Evolutionary conservation across 495 filamentous ascomycete species (phyloP).

Genomic region (Penicillium psychrofluorescens): DNA sequence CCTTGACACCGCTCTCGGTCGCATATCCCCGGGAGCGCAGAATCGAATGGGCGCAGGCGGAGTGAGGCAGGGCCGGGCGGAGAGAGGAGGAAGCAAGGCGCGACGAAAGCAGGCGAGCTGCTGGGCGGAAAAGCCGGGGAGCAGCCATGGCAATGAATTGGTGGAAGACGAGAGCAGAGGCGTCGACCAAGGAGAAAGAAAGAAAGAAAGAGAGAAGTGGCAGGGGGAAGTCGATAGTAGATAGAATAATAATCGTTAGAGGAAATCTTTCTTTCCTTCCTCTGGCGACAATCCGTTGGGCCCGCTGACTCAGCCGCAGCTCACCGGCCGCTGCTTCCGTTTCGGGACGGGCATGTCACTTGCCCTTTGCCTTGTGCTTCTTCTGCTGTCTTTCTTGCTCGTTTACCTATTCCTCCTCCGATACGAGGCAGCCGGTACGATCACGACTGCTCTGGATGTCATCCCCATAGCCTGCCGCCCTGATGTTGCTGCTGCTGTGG

Average conservation of each 20-base stretch:
- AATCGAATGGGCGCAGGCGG: conserved; percentile 39
- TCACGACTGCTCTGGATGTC: background rate
- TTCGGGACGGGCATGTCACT: conserved; percentile 2
- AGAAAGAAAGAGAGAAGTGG: conserved; percentile 19
- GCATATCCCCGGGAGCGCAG: conserved; percentile 40
- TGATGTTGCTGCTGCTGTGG: conserved; percentile 14
- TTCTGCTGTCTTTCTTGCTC: conserved; percentile 1
- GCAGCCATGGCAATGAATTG: conserved; percentile 44
- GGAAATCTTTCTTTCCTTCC: conserved; percentile 24
- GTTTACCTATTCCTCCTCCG: background rate
- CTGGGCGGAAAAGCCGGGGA: conserved; percentile 76
- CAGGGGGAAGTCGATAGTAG: conserved; percentile 18
- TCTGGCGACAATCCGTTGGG: conserved; percentile 33
- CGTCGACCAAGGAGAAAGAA: conserved; percentile 5
- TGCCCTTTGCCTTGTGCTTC: background rate
- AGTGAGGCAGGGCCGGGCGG: conserved; percentile 45
- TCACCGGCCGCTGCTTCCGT: conserved; percentile 38
- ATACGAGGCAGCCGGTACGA: too few relatives aligned
- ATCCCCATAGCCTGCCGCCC: background rate
- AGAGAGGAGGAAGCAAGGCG: conserved; percentile 44
- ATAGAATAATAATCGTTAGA: conserved; percentile 12
- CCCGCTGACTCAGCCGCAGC: conserved; percentile 25
- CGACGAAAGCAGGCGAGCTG: conserved; percentile 65
- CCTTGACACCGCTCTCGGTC: conserved; percentile 61
- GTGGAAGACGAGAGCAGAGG: too few relatives aligned